Conservation (phyloP, 78 protist genomes). For the Planoprotostelium fungivorum region DNA sequence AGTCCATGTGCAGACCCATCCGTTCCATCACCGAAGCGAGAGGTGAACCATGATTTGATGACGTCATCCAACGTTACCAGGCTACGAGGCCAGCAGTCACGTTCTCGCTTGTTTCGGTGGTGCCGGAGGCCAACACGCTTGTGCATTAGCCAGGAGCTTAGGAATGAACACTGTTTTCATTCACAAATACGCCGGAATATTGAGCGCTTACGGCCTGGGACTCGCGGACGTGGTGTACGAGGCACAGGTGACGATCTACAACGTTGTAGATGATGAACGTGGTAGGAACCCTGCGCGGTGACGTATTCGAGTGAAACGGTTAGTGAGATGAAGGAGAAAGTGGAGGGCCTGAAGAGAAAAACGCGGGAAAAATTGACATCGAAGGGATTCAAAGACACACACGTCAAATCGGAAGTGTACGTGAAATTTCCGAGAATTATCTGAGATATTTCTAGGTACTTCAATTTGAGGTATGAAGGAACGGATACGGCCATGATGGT, state of each 20-base stretch:
- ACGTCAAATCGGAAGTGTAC: not conserved
- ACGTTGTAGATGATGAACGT: not conserved
- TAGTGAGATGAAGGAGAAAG: not conserved
- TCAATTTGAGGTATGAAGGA: constrained; percentile 79
- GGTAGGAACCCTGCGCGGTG: constrained; percentile 50
- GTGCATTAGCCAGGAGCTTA: constrained; percentile 82
- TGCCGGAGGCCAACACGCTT: constrained; percentile 95
- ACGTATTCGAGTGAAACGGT: constrained; percentile 11
- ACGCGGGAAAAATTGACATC: constrained; percentile 1
- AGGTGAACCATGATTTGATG: constrained; percentile 11
- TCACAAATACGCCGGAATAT: constrained; percentile 77
- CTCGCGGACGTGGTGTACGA: constrained; percentile 71
- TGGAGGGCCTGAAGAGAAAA: constrained; percentile 12
- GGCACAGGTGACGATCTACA: constrained; percentile 7
- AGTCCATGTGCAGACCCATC: constrained; percentile 92
- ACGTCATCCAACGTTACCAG: not conserved
- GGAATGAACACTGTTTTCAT: constrained; percentile 80
- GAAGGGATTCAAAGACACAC: not conserved
- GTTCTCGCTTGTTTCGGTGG: constrained; percentile 91
- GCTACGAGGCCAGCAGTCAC: constrained; percentile 70
- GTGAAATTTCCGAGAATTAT: not conserved
- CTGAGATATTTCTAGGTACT: constrained; percentile 4
- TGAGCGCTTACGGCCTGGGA: constrained; percentile 86
- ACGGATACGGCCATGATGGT: constrained; percentile 79
- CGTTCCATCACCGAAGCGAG: constrained; percentile 79